Evolutionary conservation across 164 flowering plant species (phyloP), one percentile per base, ranked within the genome.

Genomic region (Chimonanthus praecox): DNA sequence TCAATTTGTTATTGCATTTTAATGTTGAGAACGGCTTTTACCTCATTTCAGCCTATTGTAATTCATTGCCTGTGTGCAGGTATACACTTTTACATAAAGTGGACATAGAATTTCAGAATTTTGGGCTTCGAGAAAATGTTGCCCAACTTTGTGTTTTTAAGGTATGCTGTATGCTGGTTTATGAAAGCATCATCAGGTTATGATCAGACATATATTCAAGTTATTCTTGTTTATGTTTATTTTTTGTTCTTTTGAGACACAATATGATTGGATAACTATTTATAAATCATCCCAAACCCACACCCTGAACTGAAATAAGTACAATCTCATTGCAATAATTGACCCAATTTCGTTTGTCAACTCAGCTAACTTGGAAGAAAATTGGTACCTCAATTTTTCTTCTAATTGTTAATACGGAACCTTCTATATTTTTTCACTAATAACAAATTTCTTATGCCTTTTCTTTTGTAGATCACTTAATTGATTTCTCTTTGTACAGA

Each of bases 61-160:
- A 50, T 71, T 71, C 15, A 16, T 49, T 43, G 66, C 13, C 74
- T 66, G 48, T 51, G 47, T 46, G 44, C 91, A 94, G 97, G 69
- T 88, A 83, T 84, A 85, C 83, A 64, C 87, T 92, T 76, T 67
- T 91, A 78, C 91, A 92, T 81, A 80, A 87, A 73, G 97, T 92
- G 78, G 76, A 67, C 79, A 88, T 94, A 75, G 98, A 91, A 76
- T 94, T 91, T 78, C 83, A 72, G 77, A 80, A 71, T 70, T 94
- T 90, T 90, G 92, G 84, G 64, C 94, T 94, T 21, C 94, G 94
- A 68, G 78, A 94, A 78, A 94, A 94, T 86, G 90, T 94, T 82
- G 95, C 97, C 70, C 99, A 92, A 80, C 81, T 94, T 78, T 94
- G 97, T 83, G 85, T 94, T 75, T 80, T 94, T 50, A 76, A 94